Evolutionary conservation across 352 stramenopile genomes (phyloP).

Genomic region (Phytophthora melonis): DNA sequence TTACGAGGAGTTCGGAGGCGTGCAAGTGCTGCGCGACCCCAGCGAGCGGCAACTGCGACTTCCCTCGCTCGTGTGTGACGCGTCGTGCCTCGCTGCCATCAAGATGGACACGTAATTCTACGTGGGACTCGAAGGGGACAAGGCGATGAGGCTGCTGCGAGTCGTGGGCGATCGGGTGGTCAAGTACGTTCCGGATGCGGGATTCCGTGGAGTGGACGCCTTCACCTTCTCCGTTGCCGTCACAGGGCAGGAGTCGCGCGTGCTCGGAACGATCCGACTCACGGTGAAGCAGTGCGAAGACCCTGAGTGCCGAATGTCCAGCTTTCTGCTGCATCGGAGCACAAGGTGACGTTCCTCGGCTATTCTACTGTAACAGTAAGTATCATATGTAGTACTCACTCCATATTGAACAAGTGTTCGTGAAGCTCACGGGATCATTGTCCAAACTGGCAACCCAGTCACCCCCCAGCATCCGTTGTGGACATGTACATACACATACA

Average conservation of each 20-base stretch:
- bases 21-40: conserved; percentile 57
- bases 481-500: no score
- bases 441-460: not conserved
- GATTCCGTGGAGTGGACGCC: conserved; percentile 60
- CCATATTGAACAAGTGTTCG: not conserved
- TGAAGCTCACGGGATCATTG: not conserved
- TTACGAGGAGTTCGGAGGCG: conserved; percentile 53
- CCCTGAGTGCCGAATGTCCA: conserved; percentile 43
- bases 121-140: conserved; percentile 51
- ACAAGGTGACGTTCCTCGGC: conserved; percentile 13
- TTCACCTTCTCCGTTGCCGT: conserved; percentile 71
- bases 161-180: conserved; percentile 57
- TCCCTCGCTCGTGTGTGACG: conserved; percentile 59
- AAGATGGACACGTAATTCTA: conserved; percentile 73
- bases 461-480: no score
- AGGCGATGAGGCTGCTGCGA: conserved; percentile 53
- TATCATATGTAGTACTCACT: no score
- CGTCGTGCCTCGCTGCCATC: conserved; percentile 49
- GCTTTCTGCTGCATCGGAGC: conserved; percentile 37
- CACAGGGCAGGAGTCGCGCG: conserved; percentile 46
- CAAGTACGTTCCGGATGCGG: conserved; percentile 63
- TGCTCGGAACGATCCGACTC: conserved; percentile 67
- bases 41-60: conserved; percentile 66
- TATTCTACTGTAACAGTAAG: no score
- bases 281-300: conserved; percentile 68